Base-by-base conservation (phyloP, 257 asterid species). In the Ocimum tenuiflorum region DNA sequence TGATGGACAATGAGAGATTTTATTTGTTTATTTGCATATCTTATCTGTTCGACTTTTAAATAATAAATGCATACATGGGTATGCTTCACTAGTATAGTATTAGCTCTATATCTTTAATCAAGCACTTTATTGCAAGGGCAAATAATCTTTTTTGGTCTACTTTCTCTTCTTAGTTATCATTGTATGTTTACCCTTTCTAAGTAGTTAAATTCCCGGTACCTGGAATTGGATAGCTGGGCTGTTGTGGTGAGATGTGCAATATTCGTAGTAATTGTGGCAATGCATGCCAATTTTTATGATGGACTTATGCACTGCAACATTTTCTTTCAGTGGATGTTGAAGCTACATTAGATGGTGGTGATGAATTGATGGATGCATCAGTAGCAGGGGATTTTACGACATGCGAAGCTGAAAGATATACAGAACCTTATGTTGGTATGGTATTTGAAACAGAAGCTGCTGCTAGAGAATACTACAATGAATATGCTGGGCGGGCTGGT, bases 341-440 rank as follows among this genome's bases (percentile, higher is more conserved):
- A 52, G 75, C 66, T 59, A 38, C 73, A 36, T 59, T 60, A 50
- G 82, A 79, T 65, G 82, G 58, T 38, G 75, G 75, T 57, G 48
- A 60, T 73, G 79, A 65, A 67, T 70, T 74, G 74, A 71, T 54
- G 18, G 86, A 78, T 27, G 52, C 80, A 23, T 80, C 83, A 60
- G 79, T 20, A 27, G 67, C 23, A 0, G 85, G 81, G 68, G 80
- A 77, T 43, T 59, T 68, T 24, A 68, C 67, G 52, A 14, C 76
- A 20, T 41, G 71, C 33, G 78, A 76, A 53, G 53, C 68, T 68
- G 83, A 80, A 36, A 64, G 73, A 73, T 74, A 67, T 55, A 64
- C 41, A 65, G 94, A 85, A 78, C 95, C 91, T 56, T 68, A 38
- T 65, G 94, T 82, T 63, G 88, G 87, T 60, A 83, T 83, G 94